Evolutionary conservation across 2,329 filamentous ascomycete species (phyloP).

Genomic region (Fusarium subtropicale): DNA sequence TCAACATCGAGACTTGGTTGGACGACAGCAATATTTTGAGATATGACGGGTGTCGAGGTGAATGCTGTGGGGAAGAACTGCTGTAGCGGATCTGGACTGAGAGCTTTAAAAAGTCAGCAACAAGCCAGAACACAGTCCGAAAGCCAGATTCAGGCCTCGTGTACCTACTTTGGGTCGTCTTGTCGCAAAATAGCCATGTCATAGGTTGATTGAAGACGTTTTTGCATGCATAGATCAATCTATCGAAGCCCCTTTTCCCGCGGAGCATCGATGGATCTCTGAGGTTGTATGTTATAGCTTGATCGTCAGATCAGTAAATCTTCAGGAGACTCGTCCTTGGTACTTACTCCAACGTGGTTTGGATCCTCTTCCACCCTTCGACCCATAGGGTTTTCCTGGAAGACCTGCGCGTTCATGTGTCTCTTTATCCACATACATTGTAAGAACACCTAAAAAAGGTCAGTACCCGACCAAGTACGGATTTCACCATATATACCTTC

Average conservation of each 20-base stretch:
- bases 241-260: constrained; percentile 85
- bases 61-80: constrained; percentile 58
- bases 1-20: constrained; percentile 46
- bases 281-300: constrained; percentile 83
- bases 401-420: constrained; percentile 87
- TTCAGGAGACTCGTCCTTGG: not conserved
- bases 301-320: constrained; percentile 42
- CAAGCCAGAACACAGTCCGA: not conserved
- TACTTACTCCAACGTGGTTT: constrained; percentile 79
- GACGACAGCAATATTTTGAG: constrained; percentile 33
- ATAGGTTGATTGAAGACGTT: constrained; percentile 76
- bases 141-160: constrained; percentile 6
- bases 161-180: constrained; percentile 51
- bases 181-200: constrained; percentile 83
- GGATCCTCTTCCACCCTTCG: constrained; percentile 67
- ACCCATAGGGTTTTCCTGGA: constrained; percentile 73
- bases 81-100: constrained; percentile 62
- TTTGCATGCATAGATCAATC: constrained; percentile 80
- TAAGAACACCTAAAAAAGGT: constrained; percentile 69
- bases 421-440: constrained; percentile 82
- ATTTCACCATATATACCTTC: constrained; percentile 64
- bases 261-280: constrained; percentile 79
- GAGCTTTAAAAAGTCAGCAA: constrained; percentile 54
- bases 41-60: constrained; percentile 48
- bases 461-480: constrained; percentile 3